Base-by-base conservation (phyloP, 2,329 filamentous ascomycete genomes). In the Emericellopsis cladophorae region DNA sequence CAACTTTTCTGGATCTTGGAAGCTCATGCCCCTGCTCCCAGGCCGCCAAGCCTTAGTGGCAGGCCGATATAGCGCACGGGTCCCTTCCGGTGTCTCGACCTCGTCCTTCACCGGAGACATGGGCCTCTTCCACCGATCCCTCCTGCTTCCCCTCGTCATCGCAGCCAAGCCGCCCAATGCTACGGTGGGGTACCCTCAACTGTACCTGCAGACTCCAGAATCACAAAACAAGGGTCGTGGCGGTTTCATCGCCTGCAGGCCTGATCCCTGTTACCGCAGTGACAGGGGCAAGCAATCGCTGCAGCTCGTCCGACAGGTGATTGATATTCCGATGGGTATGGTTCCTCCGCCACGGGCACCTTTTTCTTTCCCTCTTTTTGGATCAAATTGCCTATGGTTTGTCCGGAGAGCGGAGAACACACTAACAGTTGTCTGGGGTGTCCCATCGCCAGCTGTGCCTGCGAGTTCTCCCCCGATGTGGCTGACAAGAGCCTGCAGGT, bases 201-300 rank as follows among this genome's bases (percentile, higher is more conserved):
- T 37, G 26, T 12, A 29, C 26, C 26, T 29, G 26, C 26, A 29
- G 26, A 2, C 26, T 29, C 12, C 26, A 29, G 26, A 29, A 29
- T 29, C 23, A 21, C 21, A 21, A 21, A 37, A 21, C 36, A n/a
- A 37, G 36, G 36, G 36, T 37, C 36, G 14, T n/a, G n/a, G 36
- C 16, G 36, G 36, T 37, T 37, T 37, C 36, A 37, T 37, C 36
- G n/a, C 11, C 12, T 37, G 36, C 36, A 37, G 16, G 36, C 36
- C 36, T 3, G 33, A 15, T 14, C 32, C 32, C 32, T 35, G 32
- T 15, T 12, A 29, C 26, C 26, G 26, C 12, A 9, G 12, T 12
- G 26, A 29, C 26, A 29, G 26, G 26, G 26, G 26, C 18, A 21
- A 21, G 18, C 18, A 21, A 21, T 21, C 18, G 18, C 18, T 21